phyloP scores from a whole-genome alignment of 31 red algal species.

The Odonthalia washingtoniensis region DNA sequence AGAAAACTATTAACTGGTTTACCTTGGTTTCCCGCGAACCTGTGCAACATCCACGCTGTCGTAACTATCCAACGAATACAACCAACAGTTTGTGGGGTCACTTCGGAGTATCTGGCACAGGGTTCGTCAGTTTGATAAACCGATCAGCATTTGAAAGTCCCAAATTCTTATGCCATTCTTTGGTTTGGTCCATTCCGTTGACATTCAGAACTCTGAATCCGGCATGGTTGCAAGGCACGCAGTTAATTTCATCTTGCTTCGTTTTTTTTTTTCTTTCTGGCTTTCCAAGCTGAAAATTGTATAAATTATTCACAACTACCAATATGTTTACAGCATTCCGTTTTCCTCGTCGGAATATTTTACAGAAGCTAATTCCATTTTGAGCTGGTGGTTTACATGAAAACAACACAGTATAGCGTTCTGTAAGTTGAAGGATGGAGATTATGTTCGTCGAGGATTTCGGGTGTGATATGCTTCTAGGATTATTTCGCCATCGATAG shows the following conservation, averaged over 20 bases:
- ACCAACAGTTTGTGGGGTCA: not conserved
- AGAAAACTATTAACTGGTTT: too few species aligned
- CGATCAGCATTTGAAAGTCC: not conserved
- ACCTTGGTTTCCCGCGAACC: too few species aligned
- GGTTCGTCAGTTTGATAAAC: not conserved
- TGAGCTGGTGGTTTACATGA: slow-evolving; percentile 9
- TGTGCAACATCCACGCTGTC: too few species aligned
- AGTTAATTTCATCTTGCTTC: not conserved
- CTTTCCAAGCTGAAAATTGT: not conserved
- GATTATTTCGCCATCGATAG: not conserved
- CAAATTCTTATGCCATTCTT: slow-evolving; percentile 11
- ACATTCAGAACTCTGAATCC: slow-evolving; percentile 8
- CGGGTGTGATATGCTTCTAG: slow-evolving; percentile 47
- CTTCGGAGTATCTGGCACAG: not conserved
- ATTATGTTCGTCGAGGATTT: slow-evolving; percentile 30
- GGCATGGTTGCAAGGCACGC: not conserved
- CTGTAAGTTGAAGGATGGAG: slow-evolving; percentile 12
- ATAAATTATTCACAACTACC: slow-evolving; percentile 9
- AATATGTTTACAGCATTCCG: not conserved
- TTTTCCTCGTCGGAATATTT: not conserved
- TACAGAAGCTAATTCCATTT: slow-evolving; percentile 22
- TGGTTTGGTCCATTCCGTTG: not conserved
- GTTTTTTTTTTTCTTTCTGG: not conserved
- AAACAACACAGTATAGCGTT: slow-evolving; percentile 22
- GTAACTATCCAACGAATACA: too few species aligned